Evolutionary conservation across 108 stramenopile genomes (phyloP).

Genomic region (Schizochytrium sp.): DNA sequence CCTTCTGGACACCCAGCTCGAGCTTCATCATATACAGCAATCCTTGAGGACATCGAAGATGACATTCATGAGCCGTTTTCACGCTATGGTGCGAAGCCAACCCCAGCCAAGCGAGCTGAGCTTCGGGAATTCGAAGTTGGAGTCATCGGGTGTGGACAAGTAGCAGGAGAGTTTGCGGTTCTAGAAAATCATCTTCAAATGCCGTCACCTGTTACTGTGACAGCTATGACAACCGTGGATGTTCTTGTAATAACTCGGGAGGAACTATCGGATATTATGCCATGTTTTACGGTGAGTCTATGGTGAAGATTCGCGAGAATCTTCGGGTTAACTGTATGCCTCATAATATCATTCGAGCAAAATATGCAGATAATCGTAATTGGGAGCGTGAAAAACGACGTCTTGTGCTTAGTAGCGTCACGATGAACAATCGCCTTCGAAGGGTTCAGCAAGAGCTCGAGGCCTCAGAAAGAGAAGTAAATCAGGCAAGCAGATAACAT

Average conservation of each 20-base stretch:
- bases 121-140: not conserved
- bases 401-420: not conserved
- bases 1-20: slow-evolving; percentile 1
- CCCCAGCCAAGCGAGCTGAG: not conserved
- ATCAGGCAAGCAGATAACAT: not conserved
- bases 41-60: not conserved
- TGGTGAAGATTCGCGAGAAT: not conserved
- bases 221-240: slow-evolving; percentile 33
- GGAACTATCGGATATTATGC: not conserved
- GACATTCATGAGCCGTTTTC: not conserved
- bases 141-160: slow-evolving; percentile 8
- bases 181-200: slow-evolving; percentile 11
- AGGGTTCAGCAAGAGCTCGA: slow-evolving; percentile 41
- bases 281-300: slow-evolving; percentile 18
- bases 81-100: not conserved
- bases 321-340: not conserved
- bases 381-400: slow-evolving; percentile 49
- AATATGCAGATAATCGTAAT: not conserved
- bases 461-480: not conserved
- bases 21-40: not conserved
- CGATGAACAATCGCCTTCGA: slow-evolving; percentile 48
- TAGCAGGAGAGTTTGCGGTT: slow-evolving; percentile 25
- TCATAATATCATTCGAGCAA: not conserved
- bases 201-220: not conserved
- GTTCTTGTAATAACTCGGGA: slow-evolving; percentile 19